Conservation (phyloP, 1,284 basidiomycete genomes). For the Coriolopsis trogii region DNA sequence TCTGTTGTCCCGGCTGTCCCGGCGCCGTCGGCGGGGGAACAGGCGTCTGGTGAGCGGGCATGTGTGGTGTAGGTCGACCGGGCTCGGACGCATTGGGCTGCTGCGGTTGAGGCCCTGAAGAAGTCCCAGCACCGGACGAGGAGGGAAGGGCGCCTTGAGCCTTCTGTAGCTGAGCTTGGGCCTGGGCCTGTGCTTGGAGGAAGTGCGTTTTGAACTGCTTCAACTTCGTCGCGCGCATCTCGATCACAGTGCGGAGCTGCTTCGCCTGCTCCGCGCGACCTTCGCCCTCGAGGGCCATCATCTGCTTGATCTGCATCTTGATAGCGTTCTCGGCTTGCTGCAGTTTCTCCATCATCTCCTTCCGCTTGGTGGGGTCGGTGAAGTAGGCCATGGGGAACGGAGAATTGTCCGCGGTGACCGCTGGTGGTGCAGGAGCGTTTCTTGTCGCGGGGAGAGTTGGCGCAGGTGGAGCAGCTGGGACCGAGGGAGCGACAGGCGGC, state of each 20-base stretch:
- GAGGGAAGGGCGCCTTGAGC: too few species aligned
- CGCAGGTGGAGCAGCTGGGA: background rate
- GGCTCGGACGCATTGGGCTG: background rate
- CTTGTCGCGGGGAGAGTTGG: background rate
- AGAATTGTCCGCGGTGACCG: background rate
- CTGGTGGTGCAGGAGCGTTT: too few species aligned
- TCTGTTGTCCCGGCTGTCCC: too few species aligned
- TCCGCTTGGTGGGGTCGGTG: background rate
- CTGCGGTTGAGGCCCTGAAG: background rate
- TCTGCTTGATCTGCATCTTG: background rate
- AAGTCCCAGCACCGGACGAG: background rate
- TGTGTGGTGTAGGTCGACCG: background rate
- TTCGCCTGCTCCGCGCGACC: constrained; percentile 7
- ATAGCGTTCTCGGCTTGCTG: constrained; percentile 2
- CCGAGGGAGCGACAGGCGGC: constrained; percentile 5
- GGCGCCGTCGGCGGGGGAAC: constrained; percentile 3
- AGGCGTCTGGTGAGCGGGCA: background rate
- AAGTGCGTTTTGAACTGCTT: constrained; percentile 6
- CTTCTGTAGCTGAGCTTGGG: background rate
- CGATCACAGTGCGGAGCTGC: constrained; percentile 10
- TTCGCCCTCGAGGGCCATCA: background rate
- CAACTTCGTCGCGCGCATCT: constrained; percentile 9
- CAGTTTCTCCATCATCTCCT: background rate
- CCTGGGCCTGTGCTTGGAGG: constrained; percentile 5
- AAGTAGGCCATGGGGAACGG: background rate